phyloP scores from a whole-genome alignment of 2,329 filamentous ascomycete genomes.

The Penicillium decumbens region DNA sequence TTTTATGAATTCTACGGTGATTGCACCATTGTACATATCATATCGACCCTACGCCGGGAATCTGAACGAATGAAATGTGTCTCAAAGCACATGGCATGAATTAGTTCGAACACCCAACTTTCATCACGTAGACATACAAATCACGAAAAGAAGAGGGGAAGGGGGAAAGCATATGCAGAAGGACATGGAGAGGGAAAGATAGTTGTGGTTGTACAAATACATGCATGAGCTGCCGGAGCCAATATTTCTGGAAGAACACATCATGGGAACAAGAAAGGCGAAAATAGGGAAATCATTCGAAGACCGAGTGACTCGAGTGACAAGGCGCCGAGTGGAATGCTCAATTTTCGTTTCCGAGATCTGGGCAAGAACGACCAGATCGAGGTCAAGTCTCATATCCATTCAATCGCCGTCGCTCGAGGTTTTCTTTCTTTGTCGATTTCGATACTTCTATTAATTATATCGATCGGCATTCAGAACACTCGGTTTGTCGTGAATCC shows the following conservation, averaged over 20 bases:
- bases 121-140: conserved; percentile 30
- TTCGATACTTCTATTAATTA: conserved; percentile 2
- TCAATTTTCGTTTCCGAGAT: background rate
- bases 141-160: conserved; percentile 12
- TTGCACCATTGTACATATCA: background rate
- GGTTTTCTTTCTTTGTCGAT: background rate
- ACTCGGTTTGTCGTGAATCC: conserved; percentile 16
- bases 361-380: background rate
- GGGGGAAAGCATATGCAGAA: conserved; percentile 14
- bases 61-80: background rate
- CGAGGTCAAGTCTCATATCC: background rate
- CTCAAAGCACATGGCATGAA: background rate
- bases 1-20: background rate
- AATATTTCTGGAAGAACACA: conserved; percentile 24
- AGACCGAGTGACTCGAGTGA: background rate
- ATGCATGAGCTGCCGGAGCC: conserved; percentile 33
- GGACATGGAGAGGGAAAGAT: conserved; percentile 18
- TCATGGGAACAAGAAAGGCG: conserved; percentile 21
- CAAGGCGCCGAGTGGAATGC: background rate
- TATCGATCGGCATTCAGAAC: conserved; percentile 7
- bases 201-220: conserved; percentile 35
- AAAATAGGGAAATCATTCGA: conserved; percentile 1
- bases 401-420: background rate
- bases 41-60: background rate
- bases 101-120: conserved; percentile 19